Evolutionary conservation across 371 early-diverging fungal genomes (phyloP).

Genomic region (Lichtheimia hyalospora): DNA sequence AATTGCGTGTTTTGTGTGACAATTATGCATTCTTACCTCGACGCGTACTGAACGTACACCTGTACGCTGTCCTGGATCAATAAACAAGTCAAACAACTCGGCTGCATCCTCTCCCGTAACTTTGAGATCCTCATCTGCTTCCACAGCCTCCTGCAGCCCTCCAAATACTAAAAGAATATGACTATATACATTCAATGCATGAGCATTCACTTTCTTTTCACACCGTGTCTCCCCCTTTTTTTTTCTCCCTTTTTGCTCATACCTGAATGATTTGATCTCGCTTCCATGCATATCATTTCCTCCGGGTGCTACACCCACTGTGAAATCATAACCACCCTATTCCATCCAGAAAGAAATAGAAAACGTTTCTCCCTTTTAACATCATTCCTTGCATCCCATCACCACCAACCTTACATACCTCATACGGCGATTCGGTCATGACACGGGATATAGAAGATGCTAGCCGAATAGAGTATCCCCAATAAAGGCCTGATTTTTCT

Average conservation of each 20-base stretch:
- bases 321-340: conserved; percentile 69
- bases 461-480: conserved; percentile 74
- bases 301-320: conserved; percentile 66
- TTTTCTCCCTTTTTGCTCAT: conserved; percentile 12
- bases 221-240: neutral
- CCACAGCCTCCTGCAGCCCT: conserved; percentile 71
- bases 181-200: conserved; percentile 23
- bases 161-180: conserved; percentile 70
- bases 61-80: conserved; percentile 61
- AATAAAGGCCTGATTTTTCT: conserved; percentile 68
- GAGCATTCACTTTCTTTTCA: neutral
- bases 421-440: conserved; percentile 61
- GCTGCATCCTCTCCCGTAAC: conserved; percentile 62
- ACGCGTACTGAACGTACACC: conserved; percentile 70
- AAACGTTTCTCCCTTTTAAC: too few species aligned
- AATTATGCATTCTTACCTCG: conserved; percentile 47
- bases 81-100: conserved; percentile 65
- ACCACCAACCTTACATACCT: conserved; percentile 34
- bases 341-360: too few species aligned
- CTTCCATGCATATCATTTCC: conserved; percentile 40
- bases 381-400: too few species aligned
- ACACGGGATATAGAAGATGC: conserved; percentile 65
- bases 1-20: neutral
- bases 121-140: conserved; percentile 67
- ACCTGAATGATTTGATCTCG: conserved; percentile 22